Conservation (phyloP, 768 basidiomycete species). For the Cyathus striatus region DNA sequence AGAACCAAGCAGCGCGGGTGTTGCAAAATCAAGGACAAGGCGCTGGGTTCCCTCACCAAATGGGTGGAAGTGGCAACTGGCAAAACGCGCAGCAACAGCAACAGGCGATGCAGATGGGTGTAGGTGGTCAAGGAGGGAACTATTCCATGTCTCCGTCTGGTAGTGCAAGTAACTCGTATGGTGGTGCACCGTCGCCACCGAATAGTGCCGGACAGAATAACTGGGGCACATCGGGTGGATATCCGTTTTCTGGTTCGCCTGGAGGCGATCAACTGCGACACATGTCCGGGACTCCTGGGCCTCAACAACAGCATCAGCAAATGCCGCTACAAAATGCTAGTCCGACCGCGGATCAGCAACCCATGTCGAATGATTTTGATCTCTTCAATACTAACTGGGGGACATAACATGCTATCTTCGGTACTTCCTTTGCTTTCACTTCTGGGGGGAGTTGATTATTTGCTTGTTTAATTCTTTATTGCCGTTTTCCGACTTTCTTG, state of each 20-base stretch:
- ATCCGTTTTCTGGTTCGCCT: slow-evolving; percentile 35
- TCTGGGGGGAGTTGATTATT: not conserved
- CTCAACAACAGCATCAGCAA: slow-evolving; percentile 27
- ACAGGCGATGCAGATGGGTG: slow-evolving; percentile 8
- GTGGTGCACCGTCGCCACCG: slow-evolving; percentile 26
- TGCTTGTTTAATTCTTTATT: not conserved
- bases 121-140: slow-evolving; percentile 10
- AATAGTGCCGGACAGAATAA: slow-evolving; percentile 16
- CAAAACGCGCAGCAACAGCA: slow-evolving; percentile 23
- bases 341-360: slow-evolving; percentile 36
- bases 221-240: slow-evolving; percentile 26
- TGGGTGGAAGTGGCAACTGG: slow-evolving; percentile 27
- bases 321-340: slow-evolving; percentile 30
- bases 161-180: slow-evolving; percentile 1
- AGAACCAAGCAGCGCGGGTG: slow-evolving; percentile 32
- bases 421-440: not conserved
- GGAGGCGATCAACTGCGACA: slow-evolving; percentile 36
- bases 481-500: not conserved
- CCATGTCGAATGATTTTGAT: slow-evolving; percentile 45
- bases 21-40: slow-evolving; percentile 11
- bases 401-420: not conserved
- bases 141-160: slow-evolving; percentile 35
- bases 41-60: slow-evolving; percentile 31
- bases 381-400: no score
- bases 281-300: slow-evolving; percentile 47